Evolutionary conservation across 345 rosid genomes (phyloP), one percentile per base, ranked within the genome.

Genomic region (Luvunga scandens): DNA sequence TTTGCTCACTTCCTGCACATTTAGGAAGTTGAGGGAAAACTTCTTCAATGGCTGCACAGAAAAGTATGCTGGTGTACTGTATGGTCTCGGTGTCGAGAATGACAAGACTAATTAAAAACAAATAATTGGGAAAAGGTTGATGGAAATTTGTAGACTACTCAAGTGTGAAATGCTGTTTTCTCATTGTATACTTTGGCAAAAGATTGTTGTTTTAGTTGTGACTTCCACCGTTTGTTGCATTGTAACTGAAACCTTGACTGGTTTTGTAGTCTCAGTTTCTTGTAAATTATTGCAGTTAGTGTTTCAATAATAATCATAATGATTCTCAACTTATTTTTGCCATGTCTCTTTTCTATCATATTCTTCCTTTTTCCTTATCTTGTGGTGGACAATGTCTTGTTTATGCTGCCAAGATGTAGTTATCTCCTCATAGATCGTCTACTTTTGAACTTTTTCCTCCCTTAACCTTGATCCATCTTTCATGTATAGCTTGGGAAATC

Each of bases 71-170:
- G 98, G 98, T 63, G 95, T 91, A 34, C 83, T 94, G 91, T 94
- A 94, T 57, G 98, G 98, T 77, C 89, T 94, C 55, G 98, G 97
- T 62, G 92, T 94, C 3, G 98, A 94, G 75, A 90, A 88, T 84
- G 95, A 91, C 74, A 87, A 84, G 85, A 82, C 78, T 85, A 88
- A 86, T 88, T 91, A 86, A 83, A 82, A 83, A 81, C 50, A 80
- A 62, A 76, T 69, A 77, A 77, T 73, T 73, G 81, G 75, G 61
- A 70, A 28, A 77, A 78, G 75, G 72, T 89, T 81, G 74, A 77
- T 81, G 86, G 69, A 85, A 57, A 83, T 86, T 83, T 88, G 92
- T 93, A 90, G 93, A 87, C 86, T 87, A 88, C 81, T 84, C 72
- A 76, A 78, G 90, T 88, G 96, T 86, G 88, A 85, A 85, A 79